Conservation (phyloP, 352 stramenopile species). For the Plasmopara muralis region DNA sequence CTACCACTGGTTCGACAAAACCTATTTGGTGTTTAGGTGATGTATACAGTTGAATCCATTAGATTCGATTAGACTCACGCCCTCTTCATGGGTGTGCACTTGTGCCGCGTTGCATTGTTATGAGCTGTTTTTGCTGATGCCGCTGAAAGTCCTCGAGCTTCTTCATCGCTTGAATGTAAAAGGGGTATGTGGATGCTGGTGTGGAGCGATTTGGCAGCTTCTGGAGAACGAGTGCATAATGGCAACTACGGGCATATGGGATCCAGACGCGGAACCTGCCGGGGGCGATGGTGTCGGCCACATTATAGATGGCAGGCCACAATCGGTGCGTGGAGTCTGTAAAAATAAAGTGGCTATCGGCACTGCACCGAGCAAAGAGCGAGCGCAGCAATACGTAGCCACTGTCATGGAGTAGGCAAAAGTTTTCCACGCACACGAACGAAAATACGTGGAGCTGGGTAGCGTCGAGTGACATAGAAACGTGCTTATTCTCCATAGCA, state of each 20-base stretch:
- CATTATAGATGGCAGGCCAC: conserved; percentile 49
- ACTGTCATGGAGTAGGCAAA: conserved; percentile 38
- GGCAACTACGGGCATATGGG: conserved; percentile 46
- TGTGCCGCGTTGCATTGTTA: conserved; percentile 1
- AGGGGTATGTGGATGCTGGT: conserved; percentile 26
- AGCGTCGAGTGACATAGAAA: conserved; percentile 16
- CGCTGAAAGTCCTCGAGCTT: conserved; percentile 42
- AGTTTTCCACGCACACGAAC: conserved; percentile 74
- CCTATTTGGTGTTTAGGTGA: conserved; percentile 2
- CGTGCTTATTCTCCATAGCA: conserved; percentile 30
- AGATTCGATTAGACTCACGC: conserved; percentile 1
- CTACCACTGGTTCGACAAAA: conserved; percentile 10
- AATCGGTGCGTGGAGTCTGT: conserved; percentile 67
- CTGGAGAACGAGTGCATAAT: conserved; percentile 59
- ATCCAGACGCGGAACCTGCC: conserved; percentile 47
- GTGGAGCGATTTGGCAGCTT: conserved; percentile 31
- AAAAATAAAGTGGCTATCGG: conserved; percentile 52
- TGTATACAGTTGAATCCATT: conserved; percentile 5
- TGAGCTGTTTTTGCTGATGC: conserved; percentile 43
- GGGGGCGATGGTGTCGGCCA: conserved; percentile 24
- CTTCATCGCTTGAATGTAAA: conserved; percentile 32
- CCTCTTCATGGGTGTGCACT: too few species aligned
- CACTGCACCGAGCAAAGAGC: conserved; percentile 30
- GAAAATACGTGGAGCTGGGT: conserved; percentile 59
- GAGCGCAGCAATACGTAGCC: conserved; percentile 47